These are phyloP conservation scores for Fistulifera pelliculosa DNA, from an alignment of 108 stramenopile genomes.

Conservation along the genomic window DNA sequence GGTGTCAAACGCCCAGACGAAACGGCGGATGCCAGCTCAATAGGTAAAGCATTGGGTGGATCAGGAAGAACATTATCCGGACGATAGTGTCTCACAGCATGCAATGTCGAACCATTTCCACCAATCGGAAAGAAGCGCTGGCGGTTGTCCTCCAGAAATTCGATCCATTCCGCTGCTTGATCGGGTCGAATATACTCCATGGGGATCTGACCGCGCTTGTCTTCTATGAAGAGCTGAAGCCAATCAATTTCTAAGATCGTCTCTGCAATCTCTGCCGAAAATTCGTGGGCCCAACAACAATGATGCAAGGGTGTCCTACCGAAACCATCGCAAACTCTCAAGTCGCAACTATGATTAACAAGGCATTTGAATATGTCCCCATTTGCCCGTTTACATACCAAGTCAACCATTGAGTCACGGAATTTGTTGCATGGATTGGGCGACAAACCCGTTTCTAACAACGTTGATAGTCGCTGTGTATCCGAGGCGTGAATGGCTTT, in stretches of 20 bases:
- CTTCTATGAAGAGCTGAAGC: slow-evolving; percentile 49
- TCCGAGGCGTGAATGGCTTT: slow-evolving; percentile 66
- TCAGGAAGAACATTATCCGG: slow-evolving; percentile 19
- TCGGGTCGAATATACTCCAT: slow-evolving; percentile 66
- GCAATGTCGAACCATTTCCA: not conserved
- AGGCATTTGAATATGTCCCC: slow-evolving; percentile 36
- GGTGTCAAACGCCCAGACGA: slow-evolving; percentile 28
- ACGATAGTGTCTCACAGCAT: slow-evolving; percentile 3
- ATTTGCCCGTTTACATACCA: slow-evolving; percentile 68
- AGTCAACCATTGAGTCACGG: slow-evolving; percentile 72
- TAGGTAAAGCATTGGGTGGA: slow-evolving; percentile 22
- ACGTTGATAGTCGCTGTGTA: slow-evolving; percentile 21
- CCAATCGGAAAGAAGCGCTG: slow-evolving; percentile 46
- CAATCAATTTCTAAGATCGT: slow-evolving; percentile 42
- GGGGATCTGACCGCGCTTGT: slow-evolving; percentile 67
- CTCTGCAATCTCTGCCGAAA: slow-evolving; percentile 21
- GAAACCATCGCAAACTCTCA: slow-evolving; percentile 47
- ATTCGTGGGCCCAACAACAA: slow-evolving; percentile 32
- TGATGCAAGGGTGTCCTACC: slow-evolving; percentile 48
- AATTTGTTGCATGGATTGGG: slow-evolving; percentile 89
- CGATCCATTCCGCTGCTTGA: slow-evolving; percentile 54
- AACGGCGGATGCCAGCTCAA: slow-evolving; percentile 19
- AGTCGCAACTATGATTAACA: slow-evolving; percentile 40
- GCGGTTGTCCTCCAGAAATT: slow-evolving; percentile 40
- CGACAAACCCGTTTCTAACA: slow-evolving; percentile 54